A percentile compares a stretch with the other conserved stretches of the same genome.
phyloP scores from a whole-genome alignment of 106 monocot species.

The Apostasia shenzhenica region DNA sequence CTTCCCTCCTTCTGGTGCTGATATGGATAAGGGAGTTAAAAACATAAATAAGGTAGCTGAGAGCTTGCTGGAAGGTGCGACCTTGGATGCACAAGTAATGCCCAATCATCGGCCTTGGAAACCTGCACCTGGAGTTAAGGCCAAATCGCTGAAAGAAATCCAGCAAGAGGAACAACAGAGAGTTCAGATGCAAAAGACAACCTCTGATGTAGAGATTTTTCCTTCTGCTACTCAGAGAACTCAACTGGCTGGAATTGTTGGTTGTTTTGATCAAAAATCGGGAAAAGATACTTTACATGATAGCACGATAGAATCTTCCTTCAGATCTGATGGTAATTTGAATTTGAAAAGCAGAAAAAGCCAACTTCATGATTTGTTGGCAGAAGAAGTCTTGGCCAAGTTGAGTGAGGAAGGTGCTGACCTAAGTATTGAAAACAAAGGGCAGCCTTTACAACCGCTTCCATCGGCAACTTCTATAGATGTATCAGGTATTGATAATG shows the following conservation, averaged over 20 bases:
- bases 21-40: constrained; percentile 12
- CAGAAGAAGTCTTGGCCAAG: constrained; percentile 71
- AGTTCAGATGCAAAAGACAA: constrained; percentile 29
- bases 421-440: constrained; percentile 12
- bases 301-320: neutral
- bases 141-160: constrained; percentile 87
- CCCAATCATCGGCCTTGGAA: constrained; percentile 60
- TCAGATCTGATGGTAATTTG: constrained; percentile 9
- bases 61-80: constrained; percentile 4
- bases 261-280: constrained; percentile 31
- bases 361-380: constrained; percentile 86
- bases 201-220: constrained; percentile 15
- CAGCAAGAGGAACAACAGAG: constrained; percentile 80
- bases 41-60: constrained; percentile 15
- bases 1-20: constrained; percentile 3
- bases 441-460: constrained; percentile 8
- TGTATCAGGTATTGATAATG: constrained; percentile 27
- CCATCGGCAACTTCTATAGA: constrained; percentile 12
- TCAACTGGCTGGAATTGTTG: constrained; percentile 33
- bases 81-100: constrained; percentile 11
- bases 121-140: constrained; percentile 56
- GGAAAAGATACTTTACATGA: constrained; percentile 15
- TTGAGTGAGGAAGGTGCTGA: constrained; percentile 24
- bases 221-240: constrained; percentile 3
- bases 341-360: constrained; percentile 50